Percentiles rank a stretch among this genome's conserved stretches.
Evolutionary conservation across 768 basidiomycete species (phyloP).

Genomic region (Kwoniella dejecticola): DNA sequence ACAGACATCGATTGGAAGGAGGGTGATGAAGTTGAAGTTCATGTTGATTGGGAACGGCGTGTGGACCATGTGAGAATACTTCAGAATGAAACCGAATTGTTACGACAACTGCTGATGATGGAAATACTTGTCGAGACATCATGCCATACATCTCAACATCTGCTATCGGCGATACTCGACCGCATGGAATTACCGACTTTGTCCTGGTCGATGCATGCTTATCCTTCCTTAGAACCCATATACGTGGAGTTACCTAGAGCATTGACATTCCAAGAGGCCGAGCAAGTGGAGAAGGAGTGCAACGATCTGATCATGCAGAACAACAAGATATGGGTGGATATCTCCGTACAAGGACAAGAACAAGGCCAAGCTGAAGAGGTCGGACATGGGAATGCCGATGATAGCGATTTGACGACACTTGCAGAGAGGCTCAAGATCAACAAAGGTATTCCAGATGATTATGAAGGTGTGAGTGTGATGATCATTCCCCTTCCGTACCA

Average conservation of each 20-base stretch:
- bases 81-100: neutral
- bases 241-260: constrained; percentile 52
- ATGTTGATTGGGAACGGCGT: constrained; percentile 53
- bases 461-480: constrained; percentile 51
- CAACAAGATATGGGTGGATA: constrained; percentile 51
- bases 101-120: neutral
- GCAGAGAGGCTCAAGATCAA: constrained; percentile 38
- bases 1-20: constrained; percentile 14
- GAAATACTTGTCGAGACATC: constrained; percentile 40
- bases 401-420: too few relatives aligned
- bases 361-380: constrained; percentile 8
- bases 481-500: too few relatives aligned
- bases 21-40: constrained; percentile 36
- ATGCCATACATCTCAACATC: constrained; percentile 53
- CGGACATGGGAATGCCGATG: too few relatives aligned
- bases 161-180: constrained; percentile 53
- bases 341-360: constrained; percentile 34
- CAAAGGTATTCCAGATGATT: constrained; percentile 53
- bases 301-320: constrained; percentile 44
- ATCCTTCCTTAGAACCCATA: constrained; percentile 49
- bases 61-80: constrained; percentile 46
- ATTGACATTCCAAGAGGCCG: constrained; percentile 43
- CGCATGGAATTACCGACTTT: constrained; percentile 43
- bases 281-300: constrained; percentile 44
- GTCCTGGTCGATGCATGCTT: constrained; percentile 49